Evolutionary conservation across 108 stramenopile genomes (phyloP).

Genomic region (Discostella pseudostelligera): DNA sequence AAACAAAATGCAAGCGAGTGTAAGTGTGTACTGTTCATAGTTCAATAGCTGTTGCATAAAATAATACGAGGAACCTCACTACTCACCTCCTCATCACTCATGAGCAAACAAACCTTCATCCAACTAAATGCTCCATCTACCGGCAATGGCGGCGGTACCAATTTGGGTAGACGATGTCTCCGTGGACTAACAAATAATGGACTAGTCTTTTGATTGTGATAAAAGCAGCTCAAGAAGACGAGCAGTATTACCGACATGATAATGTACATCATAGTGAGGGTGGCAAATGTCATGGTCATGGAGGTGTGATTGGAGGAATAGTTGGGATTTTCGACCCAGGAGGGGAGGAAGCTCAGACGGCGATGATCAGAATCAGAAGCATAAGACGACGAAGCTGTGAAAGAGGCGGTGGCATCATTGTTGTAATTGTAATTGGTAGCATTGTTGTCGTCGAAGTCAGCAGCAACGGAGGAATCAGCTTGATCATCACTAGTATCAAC

Average conservation of each 20-base stretch:
- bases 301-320: conserved; percentile 24
- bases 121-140: conserved; percentile 77
- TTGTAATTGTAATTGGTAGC: background rate
- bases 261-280: conserved; percentile 64
- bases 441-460: background rate
- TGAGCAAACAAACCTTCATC: conserved; percentile 78
- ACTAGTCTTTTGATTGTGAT: conserved; percentile 85
- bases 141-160: conserved; percentile 81
- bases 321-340: conserved; percentile 66
- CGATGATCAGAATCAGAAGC: conserved; percentile 35
- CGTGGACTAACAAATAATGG: conserved; percentile 82
- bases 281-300: conserved; percentile 81
- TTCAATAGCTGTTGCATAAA: background rate
- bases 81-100: conserved; percentile 74
- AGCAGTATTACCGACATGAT: conserved; percentile 63
- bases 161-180: conserved; percentile 82
- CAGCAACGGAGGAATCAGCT: background rate
- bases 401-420: background rate
- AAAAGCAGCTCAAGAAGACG: conserved; percentile 81
- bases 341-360: conserved; percentile 68
- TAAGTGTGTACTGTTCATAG: background rate
- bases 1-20: background rate
- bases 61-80: conserved; percentile 5
- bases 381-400: background rate
- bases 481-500: conserved; percentile 20